Base-by-base conservation (phyloP, 148 eudicot genomes). In the Diospyros lotus region DNA sequence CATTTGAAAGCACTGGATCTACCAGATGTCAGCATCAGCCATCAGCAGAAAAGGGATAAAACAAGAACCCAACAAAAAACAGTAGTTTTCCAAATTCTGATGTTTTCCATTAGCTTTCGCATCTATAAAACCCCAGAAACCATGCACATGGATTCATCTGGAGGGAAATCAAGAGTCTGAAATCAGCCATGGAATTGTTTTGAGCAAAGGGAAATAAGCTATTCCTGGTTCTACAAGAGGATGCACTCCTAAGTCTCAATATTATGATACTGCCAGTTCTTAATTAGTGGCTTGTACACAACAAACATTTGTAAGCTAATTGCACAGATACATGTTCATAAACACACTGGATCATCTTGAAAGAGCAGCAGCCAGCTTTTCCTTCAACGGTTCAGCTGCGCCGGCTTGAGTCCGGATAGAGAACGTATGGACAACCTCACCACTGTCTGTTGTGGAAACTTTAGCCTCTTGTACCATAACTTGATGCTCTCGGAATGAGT, bases 341-440 rank as follows among this genome's bases (percentile, higher is more conserved):
- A 28, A 28, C 28, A 46, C 58, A 42, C 63, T 48, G 42, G 42
- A 81, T 91, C 88, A 91, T 50, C 77, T 79, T 38, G 76, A 83
- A 71, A 95, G 88, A 71, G 96, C 80, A 46, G 86, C 79, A 59
- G 71, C 73, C 48, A 95, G 87, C 82, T 86, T 88, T 54, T 86
- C 91, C 84, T 95, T 95, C 76, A 92, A 76, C 50, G 64, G 75
- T 65, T 90, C 89, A 14, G 91, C 98, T 48, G 71, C 82, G 6
- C 86, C 94, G 52, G 75, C 78, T 63, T 81, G 87, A 39, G 93
- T 78, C 72, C 73, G 76, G 63, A 95, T 80, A n/a, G 89, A 83
- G 79, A 92, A 95, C 28, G 97, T 92, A 64, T 95, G 99, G 72
- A 95, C 82, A 62, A 95, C 82, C 80, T 92, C 89, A 44, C 88